Evolutionary conservation across 257 asterid genomes (phyloP), one percentile per base, ranked within the genome.

Genomic region (Paraleonurus japonicus): DNA sequence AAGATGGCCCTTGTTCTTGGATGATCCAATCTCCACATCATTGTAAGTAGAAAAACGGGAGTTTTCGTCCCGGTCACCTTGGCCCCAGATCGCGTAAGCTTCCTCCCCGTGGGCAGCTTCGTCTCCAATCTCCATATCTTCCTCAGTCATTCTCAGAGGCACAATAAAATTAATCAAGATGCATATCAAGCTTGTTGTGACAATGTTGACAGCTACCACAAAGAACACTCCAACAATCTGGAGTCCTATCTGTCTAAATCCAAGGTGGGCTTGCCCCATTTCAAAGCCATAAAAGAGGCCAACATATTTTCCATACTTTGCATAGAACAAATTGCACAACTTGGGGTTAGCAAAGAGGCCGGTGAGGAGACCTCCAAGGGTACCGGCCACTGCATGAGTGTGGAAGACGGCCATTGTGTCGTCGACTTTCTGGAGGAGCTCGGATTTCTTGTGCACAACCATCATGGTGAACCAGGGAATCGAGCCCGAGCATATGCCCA

Each of bases 401-500:
- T n/a, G n/a, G n/a, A n/a, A n/a, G n/a, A n/a, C n/a, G n/a, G 89
- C 96, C 96, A 89, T 89, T 11, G 91, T 89, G 83, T 87, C 91
- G 33, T 89, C 96, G 4, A 89, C 88, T 71, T 76, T 89, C 28
- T 89, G 96, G 8, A 87, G 96, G 15, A 89, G 80, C 72, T 75
- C 88, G 0, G 88, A 87, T 28, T 83, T 89, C 69, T 87, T 89
- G 85, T 89, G 93, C 60, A 87, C 86, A 3, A 89, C 93, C 96
- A 89, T 89, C 96, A 89, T 87, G 5, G 93, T 86, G 79, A 78
- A 85, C 96, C 96, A 89, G 2, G 91, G 96, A 30, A 89, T 79
- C 0, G 89, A 83, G 16, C 96, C 96, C 0, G 93, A 89, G 82
- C 89, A 89, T 4, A 87, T 67, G 28, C 96, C 91, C 92, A 89